Conservation (phyloP, 2,329 filamentous ascomycete species). For the Pseudopithomyces maydicus region DNA sequence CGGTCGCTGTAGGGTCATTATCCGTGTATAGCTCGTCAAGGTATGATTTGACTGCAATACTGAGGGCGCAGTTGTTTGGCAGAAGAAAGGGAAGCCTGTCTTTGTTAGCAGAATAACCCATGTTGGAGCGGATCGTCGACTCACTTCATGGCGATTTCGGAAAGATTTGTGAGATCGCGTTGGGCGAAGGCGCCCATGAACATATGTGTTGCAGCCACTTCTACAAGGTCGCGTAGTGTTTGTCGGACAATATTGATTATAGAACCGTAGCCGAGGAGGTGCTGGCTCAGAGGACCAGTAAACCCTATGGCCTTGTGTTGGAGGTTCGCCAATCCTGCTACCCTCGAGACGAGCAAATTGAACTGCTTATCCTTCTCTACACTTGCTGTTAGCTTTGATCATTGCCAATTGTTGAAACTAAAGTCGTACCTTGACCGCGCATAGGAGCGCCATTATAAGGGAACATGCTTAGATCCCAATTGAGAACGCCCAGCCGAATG, state of each 20-base stretch:
- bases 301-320: conserved; percentile 87
- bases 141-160: conserved; percentile 74
- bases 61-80: conserved; percentile 75
- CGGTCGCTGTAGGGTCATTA: conserved; percentile 58
- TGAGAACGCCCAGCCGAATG: conserved; percentile 77
- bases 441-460: conserved; percentile 62
- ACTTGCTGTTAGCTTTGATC: conserved; percentile 24
- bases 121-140: conserved; percentile 44
- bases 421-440: conserved; percentile 53
- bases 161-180: conserved; percentile 62
- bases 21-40: conserved; percentile 70
- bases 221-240: conserved; percentile 79
- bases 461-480: conserved; percentile 67
- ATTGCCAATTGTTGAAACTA: neutral
- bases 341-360: conserved; percentile 82
- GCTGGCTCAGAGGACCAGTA: conserved; percentile 90
- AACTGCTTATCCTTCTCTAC: conserved; percentile 75
- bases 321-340: conserved; percentile 81
- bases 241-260: conserved; percentile 80
- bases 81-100: conserved; percentile 66
- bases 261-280: conserved; percentile 84
- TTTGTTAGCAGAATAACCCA: conserved; percentile 32
- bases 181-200: conserved; percentile 80
- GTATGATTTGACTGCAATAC: conserved; percentile 80
- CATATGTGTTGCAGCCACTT: conserved; percentile 79